phyloP scores from a whole-genome alignment of 305 asterid genomes.

The Nicotiana rustica region DNA sequence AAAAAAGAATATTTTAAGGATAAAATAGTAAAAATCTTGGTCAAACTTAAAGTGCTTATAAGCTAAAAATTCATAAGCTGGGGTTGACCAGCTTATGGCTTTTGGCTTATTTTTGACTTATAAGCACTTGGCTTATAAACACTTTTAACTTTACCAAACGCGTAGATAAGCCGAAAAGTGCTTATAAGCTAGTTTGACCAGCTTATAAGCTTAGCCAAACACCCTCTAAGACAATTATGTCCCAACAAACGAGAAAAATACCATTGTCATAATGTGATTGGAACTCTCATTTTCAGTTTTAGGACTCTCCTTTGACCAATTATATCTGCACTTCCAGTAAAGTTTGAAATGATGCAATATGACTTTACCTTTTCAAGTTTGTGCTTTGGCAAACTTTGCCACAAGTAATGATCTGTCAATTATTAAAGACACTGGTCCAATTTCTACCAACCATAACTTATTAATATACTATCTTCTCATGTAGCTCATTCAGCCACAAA shows the following conservation, averaged over 20 bases:
- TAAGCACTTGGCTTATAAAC: no score
- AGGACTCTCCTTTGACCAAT: background rate
- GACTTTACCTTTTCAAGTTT: slow-evolving; percentile 4
- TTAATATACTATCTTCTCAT: slow-evolving; percentile 18
- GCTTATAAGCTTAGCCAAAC: no score
- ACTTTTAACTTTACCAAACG: no score
- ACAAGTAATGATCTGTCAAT: slow-evolving; percentile 20
- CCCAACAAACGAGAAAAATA: background rate
- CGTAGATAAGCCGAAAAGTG: no score
- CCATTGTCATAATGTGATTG: background rate
- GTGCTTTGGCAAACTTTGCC: background rate
- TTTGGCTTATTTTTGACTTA: no score
- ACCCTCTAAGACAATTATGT: background rate
- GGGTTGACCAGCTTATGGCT: no score
- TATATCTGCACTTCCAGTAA: background rate
- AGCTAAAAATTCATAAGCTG: no score
- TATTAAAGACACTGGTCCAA: background rate
- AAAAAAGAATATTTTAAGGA: no score
- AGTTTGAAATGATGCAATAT: background rate
- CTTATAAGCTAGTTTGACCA: no score
- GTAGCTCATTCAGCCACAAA: background rate
- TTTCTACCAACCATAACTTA: background rate
- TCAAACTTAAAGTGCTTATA: no score
- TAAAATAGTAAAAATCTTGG: no score
- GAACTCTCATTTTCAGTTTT: background rate